Conservation (phyloP, 805 yeast species). For the Candida coquimbonensis region DNA sequence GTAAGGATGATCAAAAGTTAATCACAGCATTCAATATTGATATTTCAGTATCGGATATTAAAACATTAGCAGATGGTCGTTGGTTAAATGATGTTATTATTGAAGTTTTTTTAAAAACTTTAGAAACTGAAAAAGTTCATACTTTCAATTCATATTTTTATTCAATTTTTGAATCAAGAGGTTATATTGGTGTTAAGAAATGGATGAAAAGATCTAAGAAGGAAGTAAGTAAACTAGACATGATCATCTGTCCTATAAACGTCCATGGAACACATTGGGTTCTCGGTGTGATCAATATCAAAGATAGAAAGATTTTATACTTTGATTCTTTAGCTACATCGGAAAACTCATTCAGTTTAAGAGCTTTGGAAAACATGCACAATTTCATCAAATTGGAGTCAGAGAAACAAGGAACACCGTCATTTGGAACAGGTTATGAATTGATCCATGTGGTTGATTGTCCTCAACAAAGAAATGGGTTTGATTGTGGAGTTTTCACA, state of each 20-base stretch:
- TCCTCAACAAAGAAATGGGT: slow-evolving; percentile 87
- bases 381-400: slow-evolving; percentile 68
- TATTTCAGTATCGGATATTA: slow-evolving; percentile 56
- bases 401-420: slow-evolving; percentile 33
- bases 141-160: slow-evolving; percentile 88
- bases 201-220: slow-evolving; percentile 79
- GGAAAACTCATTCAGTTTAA: slow-evolving; percentile 29
- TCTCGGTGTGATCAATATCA: slow-evolving; percentile 67
- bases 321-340: slow-evolving; percentile 64
- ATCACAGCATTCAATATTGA: slow-evolving; percentile 42
- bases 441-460: slow-evolving; percentile 32
- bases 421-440: slow-evolving; percentile 27
- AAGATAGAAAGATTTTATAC: slow-evolving; percentile 50
- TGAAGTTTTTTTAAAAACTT: slow-evolving; percentile 59
- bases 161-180: slow-evolving; percentile 60
- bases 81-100: slow-evolving; percentile 94
- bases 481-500: slow-evolving; percentile 91
- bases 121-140: slow-evolving; percentile 36
- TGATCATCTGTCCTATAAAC: slow-evolving; percentile 81
- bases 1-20: slow-evolving; percentile 21
- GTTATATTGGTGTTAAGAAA: slow-evolving; percentile 72
- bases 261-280: slow-evolving; percentile 88
- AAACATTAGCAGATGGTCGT: slow-evolving; percentile 57
- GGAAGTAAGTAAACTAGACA: slow-evolving; percentile 55
- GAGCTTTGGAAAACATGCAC: slow-evolving; percentile 39